Conservation (phyloP, 1,284 basidiomycete species). For the Grifola frondosa region DNA sequence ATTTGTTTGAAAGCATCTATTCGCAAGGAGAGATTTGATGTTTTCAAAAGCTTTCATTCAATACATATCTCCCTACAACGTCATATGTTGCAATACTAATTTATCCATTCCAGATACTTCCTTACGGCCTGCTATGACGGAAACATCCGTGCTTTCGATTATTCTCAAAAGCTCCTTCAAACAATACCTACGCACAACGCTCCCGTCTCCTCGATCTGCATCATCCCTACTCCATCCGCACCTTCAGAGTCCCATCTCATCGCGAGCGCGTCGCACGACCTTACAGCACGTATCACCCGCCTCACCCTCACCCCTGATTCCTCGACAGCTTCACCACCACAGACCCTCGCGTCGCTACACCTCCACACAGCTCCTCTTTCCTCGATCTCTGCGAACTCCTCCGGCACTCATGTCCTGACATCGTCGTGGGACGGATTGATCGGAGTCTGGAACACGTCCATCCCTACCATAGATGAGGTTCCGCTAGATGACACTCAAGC, state of each 20-base stretch:
- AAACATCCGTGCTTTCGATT: constrained; percentile 71
- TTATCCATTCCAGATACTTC: constrained; percentile 51
- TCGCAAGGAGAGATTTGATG: no score
- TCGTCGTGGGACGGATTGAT: constrained; percentile 80
- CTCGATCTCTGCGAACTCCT: constrained; percentile 53
- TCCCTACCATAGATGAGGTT: constrained; percentile 65
- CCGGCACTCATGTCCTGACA: constrained; percentile 65
- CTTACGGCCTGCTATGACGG: constrained; percentile 84
- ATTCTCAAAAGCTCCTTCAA: constrained; percentile 56
- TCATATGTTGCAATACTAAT: background rate
- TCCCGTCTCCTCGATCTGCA: constrained; percentile 72
- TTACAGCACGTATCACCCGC: constrained; percentile 66
- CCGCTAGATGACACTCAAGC: constrained; percentile 25
- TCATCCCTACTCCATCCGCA: constrained; percentile 45
- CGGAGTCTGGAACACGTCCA: constrained; percentile 72
- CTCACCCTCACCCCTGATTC: constrained; percentile 39
- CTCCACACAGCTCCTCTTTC: constrained; percentile 77
- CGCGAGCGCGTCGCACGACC: constrained; percentile 84
- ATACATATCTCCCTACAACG: constrained; percentile 1
- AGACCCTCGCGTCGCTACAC: constrained; percentile 61
- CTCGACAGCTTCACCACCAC: constrained; percentile 30
- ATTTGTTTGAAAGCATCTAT: no score
- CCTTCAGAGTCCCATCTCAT: constrained; percentile 50
- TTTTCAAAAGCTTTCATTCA: no score
- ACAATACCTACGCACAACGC: constrained; percentile 57